Conservation (phyloP, 2,329 filamentous ascomycete genomes). For the Neopestalotiopsis sp. region DNA sequence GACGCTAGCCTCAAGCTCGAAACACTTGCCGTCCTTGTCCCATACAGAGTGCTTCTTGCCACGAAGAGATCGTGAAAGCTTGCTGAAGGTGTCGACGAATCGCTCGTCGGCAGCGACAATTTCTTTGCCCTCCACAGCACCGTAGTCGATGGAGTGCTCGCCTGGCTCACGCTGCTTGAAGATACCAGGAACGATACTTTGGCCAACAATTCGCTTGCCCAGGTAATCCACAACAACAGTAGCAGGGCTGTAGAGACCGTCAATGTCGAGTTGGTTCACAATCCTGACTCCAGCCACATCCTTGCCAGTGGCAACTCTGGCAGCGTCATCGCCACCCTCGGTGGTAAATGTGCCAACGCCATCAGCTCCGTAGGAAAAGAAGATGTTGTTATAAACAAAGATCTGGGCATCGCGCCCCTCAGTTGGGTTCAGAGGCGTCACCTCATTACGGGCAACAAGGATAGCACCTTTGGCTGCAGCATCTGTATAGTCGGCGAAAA, state of each 20-base stretch:
- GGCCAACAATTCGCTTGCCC: slow-evolving; percentile 94
- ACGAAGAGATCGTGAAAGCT: slow-evolving; percentile 87
- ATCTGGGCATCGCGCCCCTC: slow-evolving; percentile 94
- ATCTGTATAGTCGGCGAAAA: slow-evolving; percentile 98
- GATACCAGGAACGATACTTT: slow-evolving; percentile 97
- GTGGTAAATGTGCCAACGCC: slow-evolving; percentile 96
- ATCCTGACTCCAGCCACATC: slow-evolving; percentile 93
- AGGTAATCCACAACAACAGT: slow-evolving; percentile 97
- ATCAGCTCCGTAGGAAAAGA: slow-evolving; percentile 98
- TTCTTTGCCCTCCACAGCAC: slow-evolving; percentile 96
- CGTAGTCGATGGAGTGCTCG: slow-evolving; percentile 99
- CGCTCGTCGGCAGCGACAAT: slow-evolving; percentile 88
- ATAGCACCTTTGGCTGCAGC: slow-evolving; percentile 91
- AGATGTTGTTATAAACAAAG: slow-evolving; percentile 99
- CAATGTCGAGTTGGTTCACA: slow-evolving; percentile 96
- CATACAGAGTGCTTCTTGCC: slow-evolving; percentile 96
- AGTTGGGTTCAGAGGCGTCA: slow-evolving; percentile 92
- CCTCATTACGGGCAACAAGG: slow-evolving; percentile 89
- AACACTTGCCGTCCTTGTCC: slow-evolving; percentile 92
- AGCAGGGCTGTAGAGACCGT: slow-evolving; percentile 91
- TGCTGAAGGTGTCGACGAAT: slow-evolving; percentile 84
- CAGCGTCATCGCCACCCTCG: slow-evolving; percentile 95
- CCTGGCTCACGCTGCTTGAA: slow-evolving; percentile 98
- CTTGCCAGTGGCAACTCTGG: slow-evolving; percentile 93
- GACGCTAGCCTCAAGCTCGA: slow-evolving; percentile 92